These are phyloP conservation scores for Helminthosporium solani DNA, from an alignment of 2,329 filamentous ascomycete species.

Conservation along the genomic window DNA sequence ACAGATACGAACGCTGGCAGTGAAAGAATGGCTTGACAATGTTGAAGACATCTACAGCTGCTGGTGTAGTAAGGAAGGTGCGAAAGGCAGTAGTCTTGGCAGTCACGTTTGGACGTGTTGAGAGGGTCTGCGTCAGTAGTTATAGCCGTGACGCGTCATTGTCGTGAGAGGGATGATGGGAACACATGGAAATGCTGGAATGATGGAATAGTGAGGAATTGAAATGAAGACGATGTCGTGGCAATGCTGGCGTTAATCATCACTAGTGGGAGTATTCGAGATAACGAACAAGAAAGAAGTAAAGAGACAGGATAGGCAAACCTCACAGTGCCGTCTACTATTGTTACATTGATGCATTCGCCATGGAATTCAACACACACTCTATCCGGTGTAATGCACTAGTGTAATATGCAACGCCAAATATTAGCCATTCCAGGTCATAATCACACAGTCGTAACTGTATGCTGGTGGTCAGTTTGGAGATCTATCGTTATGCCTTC, in stretches of 20 bases:
- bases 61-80: not conserved
- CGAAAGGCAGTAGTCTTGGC: not conserved
- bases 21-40: not conserved
- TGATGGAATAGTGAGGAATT: too few species aligned
- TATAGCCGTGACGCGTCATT: not conserved
- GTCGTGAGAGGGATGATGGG: too few species aligned
- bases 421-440: constrained; percentile 10
- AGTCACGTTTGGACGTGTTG: not conserved
- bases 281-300: not conserved
- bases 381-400: constrained; percentile 16
- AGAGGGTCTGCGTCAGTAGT: not conserved
- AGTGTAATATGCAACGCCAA: constrained; percentile 34
- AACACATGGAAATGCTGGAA: too few species aligned
- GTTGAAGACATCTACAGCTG: not conserved
- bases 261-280: too few species aligned
- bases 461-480: not conserved
- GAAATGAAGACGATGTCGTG: too few species aligned
- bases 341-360: constrained; percentile 1
- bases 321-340: not conserved
- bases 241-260: too few species aligned
- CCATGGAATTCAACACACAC: not conserved
- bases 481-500: constrained; percentile 24
- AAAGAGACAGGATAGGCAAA: not conserved
- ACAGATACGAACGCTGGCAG: not conserved
- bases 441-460: constrained; percentile 10